phyloP scores from a whole-genome alignment of 2,329 filamentous ascomycete genomes.

The Scedosporium minutisporum region DNA sequence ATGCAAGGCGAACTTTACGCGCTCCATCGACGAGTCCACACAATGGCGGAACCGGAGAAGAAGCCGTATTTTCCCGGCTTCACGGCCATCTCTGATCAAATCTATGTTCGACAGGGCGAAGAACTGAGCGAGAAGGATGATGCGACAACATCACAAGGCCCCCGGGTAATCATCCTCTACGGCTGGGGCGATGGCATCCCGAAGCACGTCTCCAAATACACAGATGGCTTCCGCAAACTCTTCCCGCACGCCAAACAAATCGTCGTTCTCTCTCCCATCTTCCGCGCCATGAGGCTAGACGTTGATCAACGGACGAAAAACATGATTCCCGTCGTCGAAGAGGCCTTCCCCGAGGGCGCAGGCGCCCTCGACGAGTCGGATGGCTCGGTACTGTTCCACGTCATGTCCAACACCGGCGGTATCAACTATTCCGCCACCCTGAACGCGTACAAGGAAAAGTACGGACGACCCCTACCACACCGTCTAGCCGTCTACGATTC shows the following conservation, averaged over 20 bases:
- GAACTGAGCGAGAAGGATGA: neutral
- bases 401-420: conserved; percentile 50
- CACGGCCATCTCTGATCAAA: neutral
- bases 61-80: neutral
- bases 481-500: conserved; percentile 41
- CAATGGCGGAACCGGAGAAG: neutral
- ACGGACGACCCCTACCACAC: conserved; percentile 32
- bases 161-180: neutral
- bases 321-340: conserved; percentile 35
- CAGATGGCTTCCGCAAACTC: neutral
- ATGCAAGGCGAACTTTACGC: neutral
- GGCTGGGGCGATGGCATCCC: neutral
- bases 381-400: conserved; percentile 35
- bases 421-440: conserved; percentile 41
- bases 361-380: conserved; percentile 12
- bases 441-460: conserved; percentile 31
- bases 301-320: conserved; percentile 31
- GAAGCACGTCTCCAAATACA: neutral
- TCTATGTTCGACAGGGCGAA: neutral
- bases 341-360: conserved; percentile 17
- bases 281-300: conserved; percentile 32
- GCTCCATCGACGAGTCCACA: neutral
- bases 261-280: conserved; percentile 39
- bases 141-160: neutral
- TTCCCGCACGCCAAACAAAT: conserved; percentile 39